Conservation (phyloP, 257 asterid species). For the Przewalskia tangutica region DNA sequence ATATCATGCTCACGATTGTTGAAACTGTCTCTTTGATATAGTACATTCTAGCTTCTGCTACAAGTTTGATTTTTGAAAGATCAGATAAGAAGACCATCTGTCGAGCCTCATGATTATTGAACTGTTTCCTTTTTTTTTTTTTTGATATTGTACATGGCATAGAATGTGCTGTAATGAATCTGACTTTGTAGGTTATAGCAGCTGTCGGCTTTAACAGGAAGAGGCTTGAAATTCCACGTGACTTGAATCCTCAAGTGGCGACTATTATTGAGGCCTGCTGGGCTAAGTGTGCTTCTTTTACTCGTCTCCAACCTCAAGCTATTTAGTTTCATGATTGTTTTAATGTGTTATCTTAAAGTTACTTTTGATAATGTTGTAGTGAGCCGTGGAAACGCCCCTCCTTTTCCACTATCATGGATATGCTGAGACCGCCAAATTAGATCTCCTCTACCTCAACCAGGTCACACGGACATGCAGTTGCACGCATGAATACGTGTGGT, state of each 20-base stretch:
- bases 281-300: conserved; percentile 43
- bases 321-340: background rate
- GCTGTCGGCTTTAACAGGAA: conserved; percentile 82
- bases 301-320: background rate
- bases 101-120: background rate
- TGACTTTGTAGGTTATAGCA: conserved; percentile 66
- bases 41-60: conserved; percentile 1
- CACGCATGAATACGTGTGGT: conserved; percentile 20
- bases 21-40: background rate
- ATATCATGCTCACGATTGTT: background rate
- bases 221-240: conserved; percentile 75
- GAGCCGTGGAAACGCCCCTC: conserved; percentile 94
- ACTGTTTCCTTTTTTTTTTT: background rate
- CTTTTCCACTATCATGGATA: conserved; percentile 71
- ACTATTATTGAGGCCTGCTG: conserved; percentile 78
- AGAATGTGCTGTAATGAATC: conserved; percentile 5
- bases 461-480: conserved; percentile 32
- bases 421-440: conserved; percentile 55
- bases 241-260: conserved; percentile 67
- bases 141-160: background rate
- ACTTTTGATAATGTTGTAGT: conserved; percentile 36
- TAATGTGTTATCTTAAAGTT: background rate
- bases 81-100: background rate
- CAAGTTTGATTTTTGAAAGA: background rate
- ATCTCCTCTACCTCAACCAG: conserved; percentile 40